Base-by-base conservation (phyloP, 768 basidiomycete genomes). In the Lactarius hengduanensis region DNA sequence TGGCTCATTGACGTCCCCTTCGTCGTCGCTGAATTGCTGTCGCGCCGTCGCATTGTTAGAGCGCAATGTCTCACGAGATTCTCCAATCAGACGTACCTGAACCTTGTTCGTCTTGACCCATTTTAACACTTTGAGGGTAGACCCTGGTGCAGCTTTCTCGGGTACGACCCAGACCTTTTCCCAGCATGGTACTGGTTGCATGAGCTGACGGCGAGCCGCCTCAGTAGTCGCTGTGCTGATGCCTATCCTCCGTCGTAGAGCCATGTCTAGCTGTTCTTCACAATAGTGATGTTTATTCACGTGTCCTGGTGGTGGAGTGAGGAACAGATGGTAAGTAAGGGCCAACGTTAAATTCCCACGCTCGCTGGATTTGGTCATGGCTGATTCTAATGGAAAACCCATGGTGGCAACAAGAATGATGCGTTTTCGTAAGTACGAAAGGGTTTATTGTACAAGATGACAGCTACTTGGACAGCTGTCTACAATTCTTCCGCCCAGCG, bases 111-210 rank as follows among this genome's bases (percentile, higher is more conserved):
- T 90, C 74, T 87, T 89, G 13, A 89, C 84, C 92, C 92, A 94
- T 73, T 87, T 88, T 72, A 82, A 84, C 28, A 92, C 80, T 72
- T 86, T 88, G 57, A 93, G 76, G 26, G 79, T 82, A 26, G 90
- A 83, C 32, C 83, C 83, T 30, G 84, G 75, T 20, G 84, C 71
- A 28, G 83, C 78, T 62, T 79, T 80, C 64, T 87, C 87, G 41
- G 88, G 84, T 15, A 80, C 75, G 13, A 84, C 80, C 90, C 90
- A 91, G 41, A 81, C 79, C 77, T 88, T 90, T 77, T 93, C 91
- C 92, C 91, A 94, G 69, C 87, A 90, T 32, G 82, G 84, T n/a
- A 93, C 92, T 8, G 92, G 92, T 72, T 91, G 90, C 89, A 93
- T 92, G n/a, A 92, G 80, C 76, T 91, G 89, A 66, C 91, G 83